A percentile compares a stretch with the other conserved stretches of the same genome.
Evolutionary conservation across 371 early-diverging fungal genomes (phyloP).

Genomic region (Catenaria anguillulae): DNA sequence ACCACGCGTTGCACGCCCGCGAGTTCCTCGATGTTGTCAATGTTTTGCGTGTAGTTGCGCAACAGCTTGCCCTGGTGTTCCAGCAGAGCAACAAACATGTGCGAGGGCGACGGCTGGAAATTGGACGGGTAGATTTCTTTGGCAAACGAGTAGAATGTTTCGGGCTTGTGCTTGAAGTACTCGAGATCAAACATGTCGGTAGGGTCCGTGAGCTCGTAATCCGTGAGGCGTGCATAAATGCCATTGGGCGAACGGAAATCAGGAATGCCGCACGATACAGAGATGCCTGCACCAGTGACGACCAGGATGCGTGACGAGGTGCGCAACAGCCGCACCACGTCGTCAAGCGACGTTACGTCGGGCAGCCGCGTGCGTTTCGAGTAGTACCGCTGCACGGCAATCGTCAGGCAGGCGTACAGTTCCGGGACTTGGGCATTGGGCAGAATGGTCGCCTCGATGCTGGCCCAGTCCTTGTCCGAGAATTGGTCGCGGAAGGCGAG

Average conservation of each 20-base stretch:
- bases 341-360: conserved; percentile 43
- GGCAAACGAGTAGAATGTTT: conserved; percentile 88
- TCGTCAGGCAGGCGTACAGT: conserved; percentile 3
- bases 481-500: too few relatives aligned
- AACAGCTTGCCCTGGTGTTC: conserved; percentile 67
- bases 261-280: conserved; percentile 94
- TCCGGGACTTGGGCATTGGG: neutral
- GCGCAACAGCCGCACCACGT: conserved; percentile 50
- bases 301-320: conserved; percentile 66
- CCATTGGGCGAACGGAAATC: conserved; percentile 95
- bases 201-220: conserved; percentile 30
- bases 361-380: conserved; percentile 1
- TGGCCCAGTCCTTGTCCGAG: neutral
- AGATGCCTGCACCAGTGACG: conserved; percentile 81
- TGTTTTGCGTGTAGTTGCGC: conserved; percentile 18
- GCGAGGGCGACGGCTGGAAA: conserved; percentile 80
- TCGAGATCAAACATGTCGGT: conserved; percentile 33
- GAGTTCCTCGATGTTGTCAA: conserved; percentile 82
- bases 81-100: conserved; percentile 75
- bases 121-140: conserved; percentile 74
- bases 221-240: conserved; percentile 57
- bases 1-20: conserved; percentile 72
- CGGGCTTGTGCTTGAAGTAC: conserved; percentile 65
- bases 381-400: neutral
- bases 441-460: neutral